Conservation (phyloP, 768 basidiomycete genomes). For the Arthromyces matolae region DNA sequence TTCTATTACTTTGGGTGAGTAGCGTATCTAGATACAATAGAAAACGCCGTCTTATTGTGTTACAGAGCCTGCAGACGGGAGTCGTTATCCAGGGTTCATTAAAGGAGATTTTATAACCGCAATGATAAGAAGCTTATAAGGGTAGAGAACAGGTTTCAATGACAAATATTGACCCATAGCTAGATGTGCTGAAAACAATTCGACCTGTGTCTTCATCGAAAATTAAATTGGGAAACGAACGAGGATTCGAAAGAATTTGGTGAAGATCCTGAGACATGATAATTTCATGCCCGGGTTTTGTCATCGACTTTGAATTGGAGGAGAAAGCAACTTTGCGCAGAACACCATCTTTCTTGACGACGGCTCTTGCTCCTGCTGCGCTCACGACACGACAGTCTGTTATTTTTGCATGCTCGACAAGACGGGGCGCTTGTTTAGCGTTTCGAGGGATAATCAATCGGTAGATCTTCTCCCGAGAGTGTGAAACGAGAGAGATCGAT, state of each 20-base stretch:
- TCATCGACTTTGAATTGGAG: not conserved
- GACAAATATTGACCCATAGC: no score
- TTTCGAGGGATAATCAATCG: not conserved
- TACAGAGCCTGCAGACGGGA: not conserved
- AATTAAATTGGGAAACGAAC: not conserved
- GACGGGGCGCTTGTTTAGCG: not conserved
- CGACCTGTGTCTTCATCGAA: not conserved
- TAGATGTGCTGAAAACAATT: no score
- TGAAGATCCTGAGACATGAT: not conserved
- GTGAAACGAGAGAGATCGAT: not conserved
- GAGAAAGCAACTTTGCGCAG: not conserved
- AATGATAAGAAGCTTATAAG: not conserved
- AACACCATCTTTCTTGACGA: not conserved
- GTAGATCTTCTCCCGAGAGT: not conserved
- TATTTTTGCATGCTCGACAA: not conserved
- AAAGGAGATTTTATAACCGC: no score
- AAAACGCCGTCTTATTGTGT: not conserved
- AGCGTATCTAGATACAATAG: not conserved
- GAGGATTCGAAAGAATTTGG: not conserved
- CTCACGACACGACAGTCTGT: not conserved
- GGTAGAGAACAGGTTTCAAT: not conserved
- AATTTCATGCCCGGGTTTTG: not conserved
- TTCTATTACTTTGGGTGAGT: not conserved
- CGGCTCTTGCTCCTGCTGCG: not conserved
- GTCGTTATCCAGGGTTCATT: not conserved